phyloP scores from a whole-genome alignment of 257 asterid genomes.

The Eustoma russellianum region DNA sequence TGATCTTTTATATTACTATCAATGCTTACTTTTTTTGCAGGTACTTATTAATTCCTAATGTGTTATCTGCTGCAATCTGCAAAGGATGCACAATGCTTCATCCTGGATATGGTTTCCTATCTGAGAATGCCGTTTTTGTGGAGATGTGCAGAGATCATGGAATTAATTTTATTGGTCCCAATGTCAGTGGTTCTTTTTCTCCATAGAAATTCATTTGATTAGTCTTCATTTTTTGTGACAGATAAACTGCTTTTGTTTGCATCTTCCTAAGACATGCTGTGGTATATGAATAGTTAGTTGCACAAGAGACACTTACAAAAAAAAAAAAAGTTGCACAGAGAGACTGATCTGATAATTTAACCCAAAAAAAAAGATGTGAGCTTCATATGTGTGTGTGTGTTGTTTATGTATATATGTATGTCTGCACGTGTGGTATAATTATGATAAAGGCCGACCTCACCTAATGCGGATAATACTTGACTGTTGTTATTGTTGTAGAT shows the following conservation, averaged over 20 bases:
- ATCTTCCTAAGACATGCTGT: no score
- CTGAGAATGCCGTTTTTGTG: conserved; percentile 95
- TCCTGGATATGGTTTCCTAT: conserved; percentile 98
- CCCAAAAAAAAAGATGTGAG: no score
- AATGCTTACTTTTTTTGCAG: conserved; percentile 30
- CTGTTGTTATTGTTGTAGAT: no score
- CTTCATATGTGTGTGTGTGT: no score
- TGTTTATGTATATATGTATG: no score
- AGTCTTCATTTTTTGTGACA: neutral
- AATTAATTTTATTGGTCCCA: conserved; percentile 94
- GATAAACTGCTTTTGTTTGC: neutral
- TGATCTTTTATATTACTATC: neutral
- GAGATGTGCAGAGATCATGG: conserved; percentile 91
- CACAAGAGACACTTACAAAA: no score
- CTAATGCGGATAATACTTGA: no score
- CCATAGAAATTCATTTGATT: neutral
- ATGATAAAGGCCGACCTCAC: no score
- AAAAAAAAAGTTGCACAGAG: no score
- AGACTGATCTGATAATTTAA: no score
- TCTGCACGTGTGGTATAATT: no score
- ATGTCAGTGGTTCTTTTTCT: conserved; percentile 38
- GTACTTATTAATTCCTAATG: conserved; percentile 78
- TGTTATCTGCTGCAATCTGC: conserved; percentile 86
- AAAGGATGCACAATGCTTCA: conserved; percentile 95
- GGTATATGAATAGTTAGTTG: no score